Evolutionary conservation across 2,329 filamentous ascomycete genomes (phyloP).

Genomic region (Colletotrichum gigasporum): DNA sequence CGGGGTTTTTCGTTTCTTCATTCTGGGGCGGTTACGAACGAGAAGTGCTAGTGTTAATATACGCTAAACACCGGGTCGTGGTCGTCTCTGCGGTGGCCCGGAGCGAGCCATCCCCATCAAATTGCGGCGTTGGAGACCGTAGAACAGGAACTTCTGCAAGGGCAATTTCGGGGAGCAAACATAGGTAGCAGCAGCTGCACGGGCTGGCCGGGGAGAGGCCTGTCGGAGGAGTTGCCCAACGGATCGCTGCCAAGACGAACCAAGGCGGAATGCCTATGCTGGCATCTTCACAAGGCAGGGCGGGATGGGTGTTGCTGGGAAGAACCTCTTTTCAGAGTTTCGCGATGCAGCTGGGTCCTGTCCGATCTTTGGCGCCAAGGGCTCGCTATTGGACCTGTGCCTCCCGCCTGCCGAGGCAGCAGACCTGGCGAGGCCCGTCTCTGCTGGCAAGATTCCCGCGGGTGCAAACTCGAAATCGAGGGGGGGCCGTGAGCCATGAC

Average conservation of each 20-base stretch:
- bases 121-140: background rate
- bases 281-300: background rate
- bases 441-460: background rate
- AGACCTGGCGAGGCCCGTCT: background rate
- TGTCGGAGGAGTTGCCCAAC: conserved; percentile 16
- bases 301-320: background rate
- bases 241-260: background rate
- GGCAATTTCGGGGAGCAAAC: conserved; percentile 17
- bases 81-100: background rate
- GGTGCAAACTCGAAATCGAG: background rate
- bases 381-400: background rate
- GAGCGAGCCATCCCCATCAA: background rate
- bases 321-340: conserved; percentile 4
- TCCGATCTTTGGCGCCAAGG: background rate
- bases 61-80: conserved; percentile 16
- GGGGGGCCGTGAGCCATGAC: conserved; percentile 10
- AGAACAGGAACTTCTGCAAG: conserved; percentile 3
- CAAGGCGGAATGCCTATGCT: no score
- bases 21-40: conserved; percentile 6
- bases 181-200: no score
- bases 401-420: background rate
- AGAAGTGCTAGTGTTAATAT: conserved; percentile 14
- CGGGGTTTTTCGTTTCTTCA: background rate
- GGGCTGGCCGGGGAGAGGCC: background rate
- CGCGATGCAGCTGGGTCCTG: background rate